Evolutionary conservation across 1,139 yeast genomes (phyloP), one percentile per base, ranked within the genome.

Genomic region (Pneumocystis murina): DNA sequence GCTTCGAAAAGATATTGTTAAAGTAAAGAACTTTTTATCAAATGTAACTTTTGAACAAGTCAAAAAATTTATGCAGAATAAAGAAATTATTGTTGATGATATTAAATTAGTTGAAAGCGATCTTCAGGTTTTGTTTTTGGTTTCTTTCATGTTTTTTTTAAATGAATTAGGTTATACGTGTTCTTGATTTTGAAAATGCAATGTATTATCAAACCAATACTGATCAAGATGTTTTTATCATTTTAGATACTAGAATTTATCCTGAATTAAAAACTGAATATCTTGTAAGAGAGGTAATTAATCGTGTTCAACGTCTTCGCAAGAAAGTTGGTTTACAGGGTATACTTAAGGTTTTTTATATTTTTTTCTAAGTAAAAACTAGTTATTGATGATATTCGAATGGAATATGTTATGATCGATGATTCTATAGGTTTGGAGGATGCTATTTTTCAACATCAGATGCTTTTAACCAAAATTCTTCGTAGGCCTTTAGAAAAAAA

Each of bases 231-330:
- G 95, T 91, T 61, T 81, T 92, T 74, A 82, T 92, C 72, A 86
- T 94, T 69, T 80, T 94, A 75, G 98, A 94, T 73, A 87, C 89
- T 67, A 87, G 87, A 70, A 77, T 89, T 66, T 86, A 92, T 73
- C 90, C 91, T 60, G 96, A 91, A 71, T 81, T 91, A 74, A 86
- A 86, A 78, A 84, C 87, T 63, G 97, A 92, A 78, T 97, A 97
- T 75, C 80, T 87, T 71, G 96, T 96, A 7, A 88, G 99, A 79
- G 98, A 94, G 76, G 81, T 94, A 73, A 82, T 92, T 72, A 94
- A 94, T 82, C 90, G 98, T 77, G 90, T 94, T 70, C 99, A 94
- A 80, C 87, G 96, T 76, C 83, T 91, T 75, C 87, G 99, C 78
- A 94, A 94, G 85, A 90, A 91, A 81, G 91, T 89, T 68, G 96